Conservation (phyloP, 805 yeast species). For the Wickerhamomyces silvicola region DNA sequence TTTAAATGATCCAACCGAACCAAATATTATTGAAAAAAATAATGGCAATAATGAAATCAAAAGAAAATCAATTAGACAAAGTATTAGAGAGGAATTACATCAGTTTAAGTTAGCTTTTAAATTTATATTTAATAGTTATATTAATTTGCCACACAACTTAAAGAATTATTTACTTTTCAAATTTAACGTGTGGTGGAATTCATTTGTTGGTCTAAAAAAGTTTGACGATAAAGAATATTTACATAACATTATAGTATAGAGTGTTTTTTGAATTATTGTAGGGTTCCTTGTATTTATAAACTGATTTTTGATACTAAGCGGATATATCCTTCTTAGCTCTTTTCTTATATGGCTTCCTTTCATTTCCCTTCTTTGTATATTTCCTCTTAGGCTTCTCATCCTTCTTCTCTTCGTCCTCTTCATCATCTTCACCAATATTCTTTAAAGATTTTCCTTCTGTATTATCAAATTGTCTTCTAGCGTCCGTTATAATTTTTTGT, state of each 20-base stretch:
- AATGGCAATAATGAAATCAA: slow-evolving; percentile 1
- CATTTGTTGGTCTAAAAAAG: slow-evolving; percentile 55
- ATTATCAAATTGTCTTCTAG: slow-evolving; percentile 61
- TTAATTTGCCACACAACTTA: slow-evolving; percentile 59
- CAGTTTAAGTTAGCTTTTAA: slow-evolving; percentile 53
- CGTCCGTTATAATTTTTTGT: slow-evolving; percentile 57
- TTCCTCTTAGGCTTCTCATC: slow-evolving; percentile 23
- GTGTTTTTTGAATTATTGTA: too few species aligned
- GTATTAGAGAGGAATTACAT: slow-evolving; percentile 42
- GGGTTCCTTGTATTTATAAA: too few species aligned
- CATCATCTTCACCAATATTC: slow-evolving; percentile 20
- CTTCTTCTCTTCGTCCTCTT: slow-evolving; percentile 23
- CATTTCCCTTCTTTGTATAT: slow-evolving; percentile 26
- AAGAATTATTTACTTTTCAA: slow-evolving; percentile 44
- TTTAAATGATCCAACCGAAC: slow-evolving; percentile 26
- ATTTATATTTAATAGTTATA: slow-evolving; percentile 62
- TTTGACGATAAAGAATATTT: slow-evolving; percentile 15
- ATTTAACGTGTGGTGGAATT: slow-evolving; percentile 60
- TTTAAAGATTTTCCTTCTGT: slow-evolving; percentile 41
- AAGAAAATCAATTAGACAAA: slow-evolving; percentile 26
- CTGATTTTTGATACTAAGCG: too few species aligned
- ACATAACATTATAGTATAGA: slow-evolving; percentile 13
- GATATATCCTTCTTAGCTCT: slow-evolving; percentile 25
- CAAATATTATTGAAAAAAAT: slow-evolving; percentile 1
- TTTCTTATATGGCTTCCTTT: slow-evolving; percentile 27